A percentile compares a stretch with the other conserved stretches of the same genome.
Conservation (phyloP, 202 grass and related monocot genomes). For the Miscanthus sacchariflorus region DNA sequence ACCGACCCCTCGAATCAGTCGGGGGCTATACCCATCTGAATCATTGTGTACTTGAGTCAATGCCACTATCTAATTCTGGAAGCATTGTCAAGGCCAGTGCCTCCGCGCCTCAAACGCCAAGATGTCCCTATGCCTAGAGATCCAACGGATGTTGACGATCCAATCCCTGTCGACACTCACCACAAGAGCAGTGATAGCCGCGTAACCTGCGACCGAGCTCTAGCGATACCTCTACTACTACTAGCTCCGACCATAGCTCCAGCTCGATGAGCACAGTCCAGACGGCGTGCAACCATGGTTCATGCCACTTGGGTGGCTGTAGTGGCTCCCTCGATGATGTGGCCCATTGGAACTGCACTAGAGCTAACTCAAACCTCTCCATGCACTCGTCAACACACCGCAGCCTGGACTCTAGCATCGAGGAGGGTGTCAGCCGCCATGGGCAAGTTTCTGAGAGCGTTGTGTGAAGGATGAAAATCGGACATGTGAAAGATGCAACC, state of each 20-base stretch:
- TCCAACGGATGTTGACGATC: neutral
- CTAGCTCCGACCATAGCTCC: neutral
- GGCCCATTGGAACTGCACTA: neutral
- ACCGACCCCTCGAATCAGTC: too few species aligned
- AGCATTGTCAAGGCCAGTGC: conserved; percentile 63
- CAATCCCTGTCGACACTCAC: neutral
- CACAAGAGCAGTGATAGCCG: neutral
- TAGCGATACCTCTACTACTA: too few species aligned
- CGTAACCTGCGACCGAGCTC: neutral
- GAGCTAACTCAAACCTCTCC: too few species aligned
- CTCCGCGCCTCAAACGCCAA: conserved; percentile 51
- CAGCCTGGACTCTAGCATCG: too few species aligned
- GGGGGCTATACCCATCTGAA: too few species aligned
- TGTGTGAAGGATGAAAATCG: too few species aligned
- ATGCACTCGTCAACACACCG: too few species aligned
- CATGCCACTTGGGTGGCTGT: neutral
- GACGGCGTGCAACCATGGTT: neutral
- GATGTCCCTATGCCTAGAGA: conserved; percentile 61
- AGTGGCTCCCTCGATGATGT: neutral
- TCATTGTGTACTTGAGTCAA: neutral
- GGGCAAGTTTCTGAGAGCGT: too few species aligned
- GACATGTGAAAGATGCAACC: too few species aligned
- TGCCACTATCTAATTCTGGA: conserved; percentile 25
- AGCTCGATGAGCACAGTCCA: neutral
- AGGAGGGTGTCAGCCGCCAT: too few species aligned